phyloP scores from a whole-genome alignment of 306 rosid species.

The Citrullus amarus region DNA sequence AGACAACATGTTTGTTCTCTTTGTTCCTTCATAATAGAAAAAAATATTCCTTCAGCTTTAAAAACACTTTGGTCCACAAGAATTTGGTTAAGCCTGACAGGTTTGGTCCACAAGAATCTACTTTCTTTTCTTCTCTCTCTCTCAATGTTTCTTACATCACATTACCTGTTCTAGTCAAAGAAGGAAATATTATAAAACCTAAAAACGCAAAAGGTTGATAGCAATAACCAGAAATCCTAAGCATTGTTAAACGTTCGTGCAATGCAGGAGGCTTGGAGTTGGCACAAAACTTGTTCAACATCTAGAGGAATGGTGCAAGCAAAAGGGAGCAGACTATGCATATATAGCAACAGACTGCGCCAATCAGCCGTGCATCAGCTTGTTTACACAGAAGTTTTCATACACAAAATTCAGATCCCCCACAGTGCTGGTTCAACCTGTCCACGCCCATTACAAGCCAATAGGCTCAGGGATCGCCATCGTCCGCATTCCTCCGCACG shows the following conservation, averaged over 20 bases:
- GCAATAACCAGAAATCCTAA: neutral
- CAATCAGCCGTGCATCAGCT: slow-evolving; percentile 67
- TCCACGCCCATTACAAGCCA: slow-evolving; percentile 73
- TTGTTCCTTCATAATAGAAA: slow-evolving; percentile 5
- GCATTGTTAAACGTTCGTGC: slow-evolving; percentile 12
- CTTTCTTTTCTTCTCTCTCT: neutral
- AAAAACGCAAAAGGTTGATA: neutral
- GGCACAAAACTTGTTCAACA: slow-evolving; percentile 56
- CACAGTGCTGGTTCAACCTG: slow-evolving; percentile 71
- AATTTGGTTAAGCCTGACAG: slow-evolving; percentile 11
- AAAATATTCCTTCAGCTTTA: neutral
- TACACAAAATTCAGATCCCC: slow-evolving; percentile 70
- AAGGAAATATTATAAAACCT: neutral
- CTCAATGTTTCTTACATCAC: neutral
- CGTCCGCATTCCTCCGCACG: slow-evolving; percentile 24
- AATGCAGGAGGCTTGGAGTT: slow-evolving; percentile 72
- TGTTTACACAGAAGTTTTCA: slow-evolving; percentile 58
- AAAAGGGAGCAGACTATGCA: slow-evolving; percentile 58
- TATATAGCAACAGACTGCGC: slow-evolving; percentile 89
- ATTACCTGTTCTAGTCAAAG: slow-evolving; percentile 1
- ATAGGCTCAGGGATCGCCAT: slow-evolving; percentile 21
- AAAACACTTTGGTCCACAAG: slow-evolving; percentile 9
- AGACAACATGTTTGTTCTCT: slow-evolving; percentile 13
- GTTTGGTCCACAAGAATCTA: slow-evolving; percentile 11
- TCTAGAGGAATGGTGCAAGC: slow-evolving; percentile 78